A percentile compares a stretch with the other conserved stretches of the same genome.
phyloP scores from a whole-genome alignment of 2,329 filamentous ascomycete species.

The Helotiales sp. region DNA sequence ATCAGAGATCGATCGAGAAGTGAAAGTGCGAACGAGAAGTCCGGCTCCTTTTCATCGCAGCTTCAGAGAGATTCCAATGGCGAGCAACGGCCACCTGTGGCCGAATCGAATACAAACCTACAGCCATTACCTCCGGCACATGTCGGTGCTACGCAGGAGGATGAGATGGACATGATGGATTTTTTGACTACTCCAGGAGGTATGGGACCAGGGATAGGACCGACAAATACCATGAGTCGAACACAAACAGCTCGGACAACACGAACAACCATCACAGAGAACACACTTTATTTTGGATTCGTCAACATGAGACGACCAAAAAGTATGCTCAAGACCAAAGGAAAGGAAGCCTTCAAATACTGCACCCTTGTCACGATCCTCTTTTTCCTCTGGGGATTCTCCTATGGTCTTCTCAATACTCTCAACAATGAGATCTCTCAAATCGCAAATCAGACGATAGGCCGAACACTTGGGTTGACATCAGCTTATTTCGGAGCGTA shows the following conservation, averaged over 20 bases:
- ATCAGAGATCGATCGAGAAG: conserved; percentile 32
- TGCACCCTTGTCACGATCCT: conserved; percentile 77
- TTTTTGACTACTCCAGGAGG: conserved; percentile 38
- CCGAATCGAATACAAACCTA: conserved; percentile 10
- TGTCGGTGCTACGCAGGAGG: conserved; percentile 21
- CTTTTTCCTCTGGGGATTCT: conserved; percentile 90
- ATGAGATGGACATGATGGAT: conserved; percentile 35
- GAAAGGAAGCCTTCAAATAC: conserved; percentile 70
- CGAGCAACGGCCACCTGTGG: neutral
- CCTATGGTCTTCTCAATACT: conserved; percentile 83
- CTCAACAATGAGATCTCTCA: conserved; percentile 74
- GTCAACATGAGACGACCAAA: conserved; percentile 73
- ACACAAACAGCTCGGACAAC: conserved; percentile 22
- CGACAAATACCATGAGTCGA: conserved; percentile 9
- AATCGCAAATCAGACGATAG: conserved; percentile 60
- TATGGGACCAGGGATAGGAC: conserved; percentile 5
- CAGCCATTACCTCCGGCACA: conserved; percentile 23
- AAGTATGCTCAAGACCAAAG: conserved; percentile 70
- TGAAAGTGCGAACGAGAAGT: conserved; percentile 21
- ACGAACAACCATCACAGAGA: conserved; percentile 29
- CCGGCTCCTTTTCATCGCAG: conserved; percentile 30
- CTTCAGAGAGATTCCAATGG: neutral
- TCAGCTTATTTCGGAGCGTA: conserved; percentile 76
- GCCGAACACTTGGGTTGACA: conserved; percentile 70
- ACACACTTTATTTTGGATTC: conserved; percentile 73